Conservation (phyloP, 2,329 filamentous ascomycete genomes). For the Aspergillus sergii region DNA sequence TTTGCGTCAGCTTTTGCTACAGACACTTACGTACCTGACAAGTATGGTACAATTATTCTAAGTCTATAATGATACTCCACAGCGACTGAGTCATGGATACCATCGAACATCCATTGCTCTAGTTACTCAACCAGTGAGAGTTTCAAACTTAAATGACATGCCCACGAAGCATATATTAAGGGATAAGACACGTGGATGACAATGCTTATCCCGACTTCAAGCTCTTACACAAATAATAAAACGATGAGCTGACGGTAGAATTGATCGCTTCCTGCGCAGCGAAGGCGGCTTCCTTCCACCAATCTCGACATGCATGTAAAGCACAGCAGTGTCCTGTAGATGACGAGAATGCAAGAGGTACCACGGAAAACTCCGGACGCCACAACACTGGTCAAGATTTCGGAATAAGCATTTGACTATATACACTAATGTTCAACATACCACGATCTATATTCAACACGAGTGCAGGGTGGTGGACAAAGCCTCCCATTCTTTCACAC, state of each 20-base stretch:
- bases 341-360: background rate
- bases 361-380: too few relatives aligned
- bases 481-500: slow-evolving; percentile 7
- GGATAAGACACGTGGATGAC: background rate
- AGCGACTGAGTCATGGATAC: background rate
- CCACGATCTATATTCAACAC: background rate
- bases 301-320: background rate
- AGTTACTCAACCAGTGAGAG: background rate
- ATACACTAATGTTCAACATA: background rate
- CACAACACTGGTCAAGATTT: background rate
- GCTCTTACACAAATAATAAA: background rate
- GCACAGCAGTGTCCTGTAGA: too few relatives aligned
- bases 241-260: background rate
- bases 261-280: background rate
- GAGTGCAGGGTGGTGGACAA: slow-evolving; percentile 2
- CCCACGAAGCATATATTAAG: background rate
- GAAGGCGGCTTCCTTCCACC: background rate
- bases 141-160: background rate
- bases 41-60: background rate
- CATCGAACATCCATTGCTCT: background rate
- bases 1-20: background rate
- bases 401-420: background rate
- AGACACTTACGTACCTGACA: background rate
- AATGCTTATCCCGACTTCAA: background rate
- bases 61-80: background rate